These are phyloP conservation scores for Zygoascus ofunaensis DNA, from an alignment of 805 yeast species.

Conservation along the genomic window DNA sequence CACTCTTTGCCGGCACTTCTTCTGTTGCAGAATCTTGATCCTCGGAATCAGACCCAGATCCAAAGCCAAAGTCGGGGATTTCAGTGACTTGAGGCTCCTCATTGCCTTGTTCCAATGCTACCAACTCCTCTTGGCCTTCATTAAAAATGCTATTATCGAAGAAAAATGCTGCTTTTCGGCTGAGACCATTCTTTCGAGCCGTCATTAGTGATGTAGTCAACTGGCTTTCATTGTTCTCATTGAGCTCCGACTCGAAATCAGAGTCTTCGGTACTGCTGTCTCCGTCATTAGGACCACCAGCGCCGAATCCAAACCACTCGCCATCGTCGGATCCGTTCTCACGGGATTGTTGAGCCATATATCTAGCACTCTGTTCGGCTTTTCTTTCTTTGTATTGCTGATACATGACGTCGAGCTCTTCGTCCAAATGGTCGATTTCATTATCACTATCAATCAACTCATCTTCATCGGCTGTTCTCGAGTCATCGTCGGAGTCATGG, in stretches of 20 bases:
- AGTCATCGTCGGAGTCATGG: conserved; percentile 23
- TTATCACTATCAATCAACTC: conserved; percentile 28
- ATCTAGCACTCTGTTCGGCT: conserved; percentile 38
- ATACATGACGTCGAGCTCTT: conserved; percentile 77
- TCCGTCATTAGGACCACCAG: conserved; percentile 23
- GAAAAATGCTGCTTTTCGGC: conserved; percentile 30
- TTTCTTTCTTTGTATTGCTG: conserved; percentile 45
- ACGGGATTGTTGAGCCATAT: conserved; percentile 42
- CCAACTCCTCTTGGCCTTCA: conserved; percentile 18
- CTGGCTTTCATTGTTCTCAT: conserved; percentile 15
- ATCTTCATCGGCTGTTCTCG: conserved; percentile 14
- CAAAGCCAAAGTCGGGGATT: neutral
- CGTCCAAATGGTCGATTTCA: conserved; percentile 55
- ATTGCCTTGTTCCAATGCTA: conserved; percentile 13
- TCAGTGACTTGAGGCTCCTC: conserved; percentile 1
- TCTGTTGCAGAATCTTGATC: neutral
- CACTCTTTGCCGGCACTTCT: neutral
- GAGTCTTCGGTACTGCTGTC: conserved; percentile 12
- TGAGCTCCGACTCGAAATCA: neutral
- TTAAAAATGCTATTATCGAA: conserved; percentile 32
- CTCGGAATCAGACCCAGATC: neutral
- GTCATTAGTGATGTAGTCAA: conserved; percentile 15
- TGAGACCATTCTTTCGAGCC: conserved; percentile 17
- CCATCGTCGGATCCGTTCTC: conserved; percentile 26
- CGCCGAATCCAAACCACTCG: conserved; percentile 27